A percentile compares a stretch with the other conserved stretches of the same genome.
These are phyloP conservation scores for Brettanomyces custersianus DNA, from an alignment of 805 yeast genomes.

Conservation along the genomic window DNA sequence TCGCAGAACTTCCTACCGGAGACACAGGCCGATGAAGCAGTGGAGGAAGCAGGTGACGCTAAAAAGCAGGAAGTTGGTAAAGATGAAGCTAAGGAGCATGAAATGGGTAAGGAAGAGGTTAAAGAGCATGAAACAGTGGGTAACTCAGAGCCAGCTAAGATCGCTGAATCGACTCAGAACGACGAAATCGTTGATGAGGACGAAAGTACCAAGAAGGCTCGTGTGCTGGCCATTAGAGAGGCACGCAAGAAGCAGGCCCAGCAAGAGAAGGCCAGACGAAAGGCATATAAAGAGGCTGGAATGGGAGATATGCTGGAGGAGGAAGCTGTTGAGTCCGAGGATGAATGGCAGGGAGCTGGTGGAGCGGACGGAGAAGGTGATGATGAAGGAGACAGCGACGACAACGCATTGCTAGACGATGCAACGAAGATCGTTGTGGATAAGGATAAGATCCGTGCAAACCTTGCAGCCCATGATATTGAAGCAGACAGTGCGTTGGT, in stretches of 20 bases:
- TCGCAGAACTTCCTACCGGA: slow-evolving; percentile 23
- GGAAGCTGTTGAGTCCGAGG: slow-evolving; percentile 85
- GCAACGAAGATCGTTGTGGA: slow-evolving; percentile 46
- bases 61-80: slow-evolving; percentile 2
- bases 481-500: slow-evolving; percentile 55
- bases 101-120: slow-evolving; percentile 14
- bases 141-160: slow-evolving; percentile 20
- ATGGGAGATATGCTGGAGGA: slow-evolving; percentile 56
- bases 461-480: slow-evolving; percentile 50
- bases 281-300: slow-evolving; percentile 52
- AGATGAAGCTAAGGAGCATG: slow-evolving; percentile 6
- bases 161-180: slow-evolving; percentile 7
- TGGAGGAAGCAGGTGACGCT: neutral
- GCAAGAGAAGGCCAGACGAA: slow-evolving; percentile 25
- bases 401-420: slow-evolving; percentile 73
- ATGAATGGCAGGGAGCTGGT: slow-evolving; percentile 79
- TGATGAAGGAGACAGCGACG: slow-evolving; percentile 62
- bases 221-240: slow-evolving; percentile 14
- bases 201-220: slow-evolving; percentile 29
- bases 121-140: slow-evolving; percentile 16
- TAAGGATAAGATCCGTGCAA: slow-evolving; percentile 48
- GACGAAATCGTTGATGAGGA: slow-evolving; percentile 25
- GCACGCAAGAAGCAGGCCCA: slow-evolving; percentile 17
- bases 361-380: slow-evolving; percentile 57
- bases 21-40: slow-evolving; percentile 20